Evolutionary conservation across 148 eudicot species (phyloP).

Genomic region (Rheum nobile): DNA sequence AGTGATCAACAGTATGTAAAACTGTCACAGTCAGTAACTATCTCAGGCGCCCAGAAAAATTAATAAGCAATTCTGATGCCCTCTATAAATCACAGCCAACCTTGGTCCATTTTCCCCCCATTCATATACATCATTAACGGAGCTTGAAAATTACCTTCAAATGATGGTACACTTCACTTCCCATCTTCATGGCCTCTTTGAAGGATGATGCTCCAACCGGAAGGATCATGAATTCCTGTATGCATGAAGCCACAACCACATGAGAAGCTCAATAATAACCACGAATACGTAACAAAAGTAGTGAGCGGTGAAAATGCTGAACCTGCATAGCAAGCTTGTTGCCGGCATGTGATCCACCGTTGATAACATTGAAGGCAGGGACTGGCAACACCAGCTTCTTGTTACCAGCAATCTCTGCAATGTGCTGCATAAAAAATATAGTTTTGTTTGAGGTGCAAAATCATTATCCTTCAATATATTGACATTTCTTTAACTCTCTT

Average conservation of each 20-base stretch:
- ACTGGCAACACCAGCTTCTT: slow-evolving; percentile 87
- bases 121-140: background rate
- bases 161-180: slow-evolving; percentile 87
- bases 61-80: background rate
- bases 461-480: background rate
- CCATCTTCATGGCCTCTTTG: slow-evolving; percentile 98
- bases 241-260: background rate
- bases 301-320: background rate
- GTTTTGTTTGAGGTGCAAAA: background rate
- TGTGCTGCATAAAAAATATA: slow-evolving; percentile 46
- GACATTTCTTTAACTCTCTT: background rate
- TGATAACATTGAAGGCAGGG: slow-evolving; percentile 98
- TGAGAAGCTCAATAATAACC: background rate
- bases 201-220: slow-evolving; percentile 82
- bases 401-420: slow-evolving; percentile 91
- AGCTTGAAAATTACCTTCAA: slow-evolving; percentile 46
- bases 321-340: slow-evolving; percentile 98
- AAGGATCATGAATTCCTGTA: slow-evolving; percentile 94
- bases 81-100: background rate
- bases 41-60: background rate
- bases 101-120: background rate
- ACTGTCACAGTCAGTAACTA: background rate
- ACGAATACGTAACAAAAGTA: background rate
- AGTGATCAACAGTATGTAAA: background rate
- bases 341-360: slow-evolving; percentile 99